Evolutionary conservation across 1,284 basidiomycete genomes (phyloP).

Genomic region (Moesziomyces globuligerus): DNA sequence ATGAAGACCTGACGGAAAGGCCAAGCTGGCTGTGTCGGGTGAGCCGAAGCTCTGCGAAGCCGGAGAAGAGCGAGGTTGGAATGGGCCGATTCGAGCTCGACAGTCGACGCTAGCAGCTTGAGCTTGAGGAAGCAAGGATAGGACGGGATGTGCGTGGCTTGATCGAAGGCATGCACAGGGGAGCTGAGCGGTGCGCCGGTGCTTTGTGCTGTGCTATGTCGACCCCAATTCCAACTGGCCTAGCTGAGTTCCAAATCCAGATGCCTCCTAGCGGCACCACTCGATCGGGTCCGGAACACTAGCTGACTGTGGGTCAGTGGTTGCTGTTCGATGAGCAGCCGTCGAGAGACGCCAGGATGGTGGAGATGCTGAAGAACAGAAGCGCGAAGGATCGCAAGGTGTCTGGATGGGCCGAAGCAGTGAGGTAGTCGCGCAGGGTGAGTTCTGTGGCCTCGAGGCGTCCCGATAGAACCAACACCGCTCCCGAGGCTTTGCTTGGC

Average conservation of each 20-base stretch:
- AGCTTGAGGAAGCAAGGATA: neutral
- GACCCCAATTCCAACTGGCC: neutral
- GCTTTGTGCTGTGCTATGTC: neutral
- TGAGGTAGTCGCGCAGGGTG: too few species aligned
- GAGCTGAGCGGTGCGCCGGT: neutral
- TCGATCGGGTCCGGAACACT: neutral
- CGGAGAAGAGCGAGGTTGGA: too few species aligned
- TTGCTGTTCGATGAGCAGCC: too few species aligned
- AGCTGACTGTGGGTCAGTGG: too few species aligned
- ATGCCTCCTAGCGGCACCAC: neutral
- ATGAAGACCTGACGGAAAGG: neutral
- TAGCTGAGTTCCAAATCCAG: neutral
- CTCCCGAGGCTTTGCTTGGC: neutral
- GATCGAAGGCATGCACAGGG: neutral
- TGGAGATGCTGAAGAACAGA: neutral
- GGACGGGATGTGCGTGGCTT: neutral
- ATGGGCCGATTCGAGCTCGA: neutral
- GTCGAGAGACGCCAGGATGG: neutral
- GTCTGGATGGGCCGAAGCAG: neutral
- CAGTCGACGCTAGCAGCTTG: neutral
- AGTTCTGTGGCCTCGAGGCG: neutral
- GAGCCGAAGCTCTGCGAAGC: neutral
- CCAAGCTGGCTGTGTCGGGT: neutral
- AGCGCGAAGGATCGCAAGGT: too few species aligned
- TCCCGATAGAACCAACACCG: neutral